Evolutionary conservation across 306 rosid species (phyloP).

Genomic region (Trifolium fragiferum): DNA sequence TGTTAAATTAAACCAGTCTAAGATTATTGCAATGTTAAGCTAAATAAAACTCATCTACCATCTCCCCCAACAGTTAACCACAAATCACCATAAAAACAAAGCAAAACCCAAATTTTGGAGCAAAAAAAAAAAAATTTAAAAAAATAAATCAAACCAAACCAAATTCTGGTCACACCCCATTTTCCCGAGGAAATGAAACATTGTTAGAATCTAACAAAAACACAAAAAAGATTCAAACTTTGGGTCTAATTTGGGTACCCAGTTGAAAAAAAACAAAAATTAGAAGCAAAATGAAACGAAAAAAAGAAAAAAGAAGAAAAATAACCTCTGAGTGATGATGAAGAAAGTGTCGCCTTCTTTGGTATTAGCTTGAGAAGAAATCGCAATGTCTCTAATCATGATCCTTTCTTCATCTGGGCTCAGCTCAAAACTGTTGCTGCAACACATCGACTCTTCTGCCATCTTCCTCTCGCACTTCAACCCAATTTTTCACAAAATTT

Average conservation of each 20-base stretch:
- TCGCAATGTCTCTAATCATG: constrained; percentile 88
- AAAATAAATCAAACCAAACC: not conserved
- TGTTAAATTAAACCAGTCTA: constrained; percentile 16
- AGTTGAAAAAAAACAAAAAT: constrained; percentile 3
- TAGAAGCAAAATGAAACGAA: not conserved
- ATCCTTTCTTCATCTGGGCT: constrained; percentile 91
- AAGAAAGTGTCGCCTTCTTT: constrained; percentile 89
- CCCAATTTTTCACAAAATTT: not conserved
- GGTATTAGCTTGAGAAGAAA: constrained; percentile 73
- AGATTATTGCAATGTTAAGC: constrained; percentile 6
- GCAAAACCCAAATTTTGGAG: constrained; percentile 14
- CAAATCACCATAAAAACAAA: not conserved
- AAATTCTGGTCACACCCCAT: constrained; percentile 28
- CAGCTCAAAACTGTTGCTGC: constrained; percentile 60
- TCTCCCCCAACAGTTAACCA: constrained; percentile 6
- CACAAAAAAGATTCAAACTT: constrained; percentile 29
- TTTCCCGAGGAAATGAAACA: constrained; percentile 19
- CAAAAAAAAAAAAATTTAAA: not conserved
- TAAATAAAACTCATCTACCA: constrained; percentile 30
- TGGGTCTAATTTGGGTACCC: constrained; percentile 26
- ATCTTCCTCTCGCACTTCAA: constrained; percentile 34
- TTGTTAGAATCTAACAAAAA: not conserved
- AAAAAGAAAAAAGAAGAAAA: not conserved
- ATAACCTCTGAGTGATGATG: constrained; percentile 83
- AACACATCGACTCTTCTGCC: constrained; percentile 74